A percentile compares a stretch with the other conserved stretches of the same genome.
Conservation (phyloP, 306 rosid species). For the Alnus glutinosa region DNA sequence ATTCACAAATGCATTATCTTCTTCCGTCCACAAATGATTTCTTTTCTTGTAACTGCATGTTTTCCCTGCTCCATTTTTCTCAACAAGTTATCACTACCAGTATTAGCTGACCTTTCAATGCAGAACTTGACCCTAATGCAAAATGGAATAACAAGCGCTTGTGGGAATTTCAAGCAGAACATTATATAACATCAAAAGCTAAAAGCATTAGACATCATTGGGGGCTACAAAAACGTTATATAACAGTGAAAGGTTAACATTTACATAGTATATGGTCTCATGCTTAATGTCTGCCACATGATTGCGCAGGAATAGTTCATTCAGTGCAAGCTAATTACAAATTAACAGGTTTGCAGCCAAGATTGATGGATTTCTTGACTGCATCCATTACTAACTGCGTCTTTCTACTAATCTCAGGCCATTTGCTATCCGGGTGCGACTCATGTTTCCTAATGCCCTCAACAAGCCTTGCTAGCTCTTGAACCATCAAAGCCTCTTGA, state of each 20-base stretch:
- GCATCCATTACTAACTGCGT: slow-evolving; percentile 73
- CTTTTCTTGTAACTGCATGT: not conserved
- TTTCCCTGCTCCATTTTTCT: not conserved
- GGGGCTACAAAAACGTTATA: not conserved
- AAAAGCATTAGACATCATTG: not conserved
- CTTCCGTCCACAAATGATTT: not conserved
- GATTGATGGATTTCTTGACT: slow-evolving; percentile 62
- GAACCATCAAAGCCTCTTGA: slow-evolving; percentile 79
- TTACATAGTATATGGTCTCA: not conserved
- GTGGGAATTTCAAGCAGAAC: not conserved
- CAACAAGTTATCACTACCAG: no score
- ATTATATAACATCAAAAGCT: not conserved
- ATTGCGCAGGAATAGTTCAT: not conserved
- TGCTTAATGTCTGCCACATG: not conserved
- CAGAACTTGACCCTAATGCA: not conserved
- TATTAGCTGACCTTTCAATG: not conserved
- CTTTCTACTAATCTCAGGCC: slow-evolving; percentile 69
- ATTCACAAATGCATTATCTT: no score
- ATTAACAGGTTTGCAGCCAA: slow-evolving; percentile 50
- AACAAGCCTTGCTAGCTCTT: slow-evolving; percentile 57
- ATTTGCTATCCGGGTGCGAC: slow-evolving; percentile 43
- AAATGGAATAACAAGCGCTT: not conserved
- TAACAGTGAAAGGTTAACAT: no score
- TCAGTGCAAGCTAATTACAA: slow-evolving; percentile 32
- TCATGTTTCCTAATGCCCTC: slow-evolving; percentile 40